phyloP scores from a whole-genome alignment of 2,329 filamentous ascomycete genomes.

The Coniochaeta sp. region DNA sequence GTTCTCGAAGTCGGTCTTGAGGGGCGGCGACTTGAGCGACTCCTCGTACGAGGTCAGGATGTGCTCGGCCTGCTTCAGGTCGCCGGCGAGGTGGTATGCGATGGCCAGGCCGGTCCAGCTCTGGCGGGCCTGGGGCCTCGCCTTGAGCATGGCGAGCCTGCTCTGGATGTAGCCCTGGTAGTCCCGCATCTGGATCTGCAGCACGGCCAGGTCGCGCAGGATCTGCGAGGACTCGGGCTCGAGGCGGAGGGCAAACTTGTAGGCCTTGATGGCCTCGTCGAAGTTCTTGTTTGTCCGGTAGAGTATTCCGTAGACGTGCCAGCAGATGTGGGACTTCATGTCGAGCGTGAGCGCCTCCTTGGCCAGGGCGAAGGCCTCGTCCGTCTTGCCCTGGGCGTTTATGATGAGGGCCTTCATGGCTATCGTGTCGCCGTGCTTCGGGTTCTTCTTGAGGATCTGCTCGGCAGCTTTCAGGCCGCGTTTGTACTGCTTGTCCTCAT shows the following conservation, averaged over 20 bases:
- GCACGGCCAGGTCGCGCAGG: conserved; percentile 82
- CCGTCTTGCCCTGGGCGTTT: conserved; percentile 83
- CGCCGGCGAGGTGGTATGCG: conserved; percentile 84
- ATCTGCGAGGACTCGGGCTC: conserved; percentile 95
- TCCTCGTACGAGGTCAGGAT: conserved; percentile 89
- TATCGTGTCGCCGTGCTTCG: conserved; percentile 95
- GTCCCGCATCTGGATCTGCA: conserved; percentile 96
- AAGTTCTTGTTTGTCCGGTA: conserved; percentile 96
- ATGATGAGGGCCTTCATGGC: conserved; percentile 98
- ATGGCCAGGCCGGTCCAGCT: conserved; percentile 98
- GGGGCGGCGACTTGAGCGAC: conserved; percentile 74
- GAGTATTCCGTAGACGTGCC: conserved; percentile 95
- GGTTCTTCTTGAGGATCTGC: conserved; percentile 89
- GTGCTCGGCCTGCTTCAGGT: conserved; percentile 79
- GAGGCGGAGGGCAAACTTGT: conserved; percentile 87
- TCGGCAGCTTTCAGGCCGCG: conserved; percentile 88
- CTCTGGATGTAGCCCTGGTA: conserved; percentile 91
- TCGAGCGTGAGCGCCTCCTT: conserved; percentile 90
- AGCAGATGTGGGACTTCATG: conserved; percentile 99
- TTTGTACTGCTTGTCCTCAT: conserved; percentile 99
- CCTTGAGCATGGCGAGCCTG: conserved; percentile 78
- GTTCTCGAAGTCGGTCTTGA: conserved; percentile 78
- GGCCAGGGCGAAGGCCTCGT: conserved; percentile 88
- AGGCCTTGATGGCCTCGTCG: conserved; percentile 97
- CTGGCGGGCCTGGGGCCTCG: conserved; percentile 72